Percentiles rank a stretch among this genome's conserved stretches.
phyloP scores from a whole-genome alignment of 345 rosid species.

The Pugionium cornutum region DNA sequence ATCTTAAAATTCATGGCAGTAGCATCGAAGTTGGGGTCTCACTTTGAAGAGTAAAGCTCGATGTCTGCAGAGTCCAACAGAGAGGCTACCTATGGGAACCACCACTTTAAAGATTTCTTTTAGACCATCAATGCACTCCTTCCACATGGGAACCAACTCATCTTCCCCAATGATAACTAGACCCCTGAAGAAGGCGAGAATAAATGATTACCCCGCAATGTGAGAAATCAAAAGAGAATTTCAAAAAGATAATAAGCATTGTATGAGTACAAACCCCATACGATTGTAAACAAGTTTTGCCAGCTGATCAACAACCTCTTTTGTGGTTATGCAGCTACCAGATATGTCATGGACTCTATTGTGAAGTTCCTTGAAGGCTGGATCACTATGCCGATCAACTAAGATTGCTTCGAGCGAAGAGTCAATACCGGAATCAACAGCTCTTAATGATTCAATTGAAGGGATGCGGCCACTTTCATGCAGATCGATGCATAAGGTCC shows the following conservation, averaged over 20 bases:
- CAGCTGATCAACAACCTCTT: conserved; percentile 93
- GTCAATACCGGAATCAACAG: conserved; percentile 63
- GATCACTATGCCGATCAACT: conserved; percentile 77
- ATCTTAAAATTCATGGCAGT: conserved; percentile 8
- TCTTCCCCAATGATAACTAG: conserved; percentile 65
- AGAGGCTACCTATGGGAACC: conserved; percentile 88
- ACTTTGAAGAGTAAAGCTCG: conserved; percentile 96
- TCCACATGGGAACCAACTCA: conserved; percentile 69
- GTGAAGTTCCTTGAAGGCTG: conserved; percentile 79
- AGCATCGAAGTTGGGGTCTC: conserved; percentile 40
- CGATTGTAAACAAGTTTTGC: conserved; percentile 88
- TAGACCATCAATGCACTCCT: conserved; percentile 70
- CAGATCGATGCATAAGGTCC: conserved; percentile 86
- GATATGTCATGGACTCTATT: conserved; percentile 75
- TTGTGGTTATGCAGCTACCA: conserved; percentile 61
- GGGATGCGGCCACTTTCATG: conserved; percentile 91
- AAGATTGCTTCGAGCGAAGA: conserved; percentile 78
- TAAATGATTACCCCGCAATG: conserved; percentile 27
- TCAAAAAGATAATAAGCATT: conserved; percentile 10
- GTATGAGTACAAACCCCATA: conserved; percentile 74
- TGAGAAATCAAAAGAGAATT: conserved; percentile 37
- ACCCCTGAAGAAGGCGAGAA: conserved; percentile 54
- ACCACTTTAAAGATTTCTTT: conserved; percentile 86
- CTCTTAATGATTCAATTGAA: conserved; percentile 76
- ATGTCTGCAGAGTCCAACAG: conserved; percentile 94